phyloP scores from a whole-genome alignment of 2,329 filamentous ascomycete genomes.

The Exserohilum turcica region DNA sequence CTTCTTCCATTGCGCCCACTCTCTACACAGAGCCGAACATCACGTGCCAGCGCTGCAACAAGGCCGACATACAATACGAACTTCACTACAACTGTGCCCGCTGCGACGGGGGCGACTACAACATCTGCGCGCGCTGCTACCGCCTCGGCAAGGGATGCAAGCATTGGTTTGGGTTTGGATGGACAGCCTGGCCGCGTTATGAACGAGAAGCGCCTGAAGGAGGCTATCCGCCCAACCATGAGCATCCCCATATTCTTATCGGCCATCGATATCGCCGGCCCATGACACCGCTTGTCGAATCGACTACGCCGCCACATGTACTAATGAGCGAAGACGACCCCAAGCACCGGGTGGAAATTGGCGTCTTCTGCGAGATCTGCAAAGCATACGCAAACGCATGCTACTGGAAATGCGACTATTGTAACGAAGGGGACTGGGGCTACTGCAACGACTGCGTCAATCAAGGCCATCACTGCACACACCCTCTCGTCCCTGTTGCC shows the following conservation, averaged over 20 bases:
- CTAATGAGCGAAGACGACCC: constrained; percentile 69
- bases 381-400: constrained; percentile 75
- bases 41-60: constrained; percentile 72
- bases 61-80: constrained; percentile 77
- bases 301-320: constrained; percentile 24
- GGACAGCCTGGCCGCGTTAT: constrained; percentile 71
- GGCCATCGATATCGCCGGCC: constrained; percentile 52
- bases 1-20: constrained; percentile 24
- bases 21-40: constrained; percentile 73
- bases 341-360: constrained; percentile 69
- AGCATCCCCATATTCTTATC: constrained; percentile 59
- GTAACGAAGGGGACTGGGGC: constrained; percentile 93
- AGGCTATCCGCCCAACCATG: constrained; percentile 49
- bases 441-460: constrained; percentile 90
- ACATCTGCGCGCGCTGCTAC: constrained; percentile 83
- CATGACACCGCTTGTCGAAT: constrained; percentile 29
- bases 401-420: constrained; percentile 86
- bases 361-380: constrained; percentile 84
- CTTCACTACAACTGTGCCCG: constrained; percentile 80
- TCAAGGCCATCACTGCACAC: constrained; percentile 78
- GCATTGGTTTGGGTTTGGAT: constrained; percentile 87
- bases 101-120: constrained; percentile 74
- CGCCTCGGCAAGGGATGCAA: constrained; percentile 75
- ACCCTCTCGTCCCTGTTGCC: constrained; percentile 76
- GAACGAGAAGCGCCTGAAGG: constrained; percentile 52